phyloP scores from a whole-genome alignment of 2,329 filamentous ascomycete species.

The Teratosphaeria nubilosa region DNA sequence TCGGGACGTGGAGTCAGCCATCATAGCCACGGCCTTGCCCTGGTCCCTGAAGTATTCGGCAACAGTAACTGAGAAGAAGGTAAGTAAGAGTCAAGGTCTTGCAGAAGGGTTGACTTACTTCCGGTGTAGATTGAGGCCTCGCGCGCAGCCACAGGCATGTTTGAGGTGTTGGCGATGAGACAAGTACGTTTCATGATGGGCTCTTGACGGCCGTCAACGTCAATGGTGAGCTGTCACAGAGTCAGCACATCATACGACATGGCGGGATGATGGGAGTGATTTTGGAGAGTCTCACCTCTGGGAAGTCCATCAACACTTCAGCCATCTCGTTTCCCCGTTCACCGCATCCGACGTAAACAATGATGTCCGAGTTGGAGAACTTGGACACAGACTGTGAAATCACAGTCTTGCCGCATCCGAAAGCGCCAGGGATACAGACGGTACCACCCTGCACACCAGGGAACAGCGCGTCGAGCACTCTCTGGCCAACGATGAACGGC shows the following conservation, averaged over 20 bases:
- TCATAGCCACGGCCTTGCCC: conserved; percentile 97
- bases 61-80: conserved; percentile 50
- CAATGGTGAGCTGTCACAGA: conserved; percentile 61
- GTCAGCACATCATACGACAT: background rate
- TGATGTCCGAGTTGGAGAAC: conserved; percentile 98
- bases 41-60: conserved; percentile 97
- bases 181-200: conserved; percentile 99
- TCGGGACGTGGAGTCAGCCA: conserved; percentile 95
- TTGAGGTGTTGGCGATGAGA: conserved; percentile 96
- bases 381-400: conserved; percentile 98
- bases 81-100: too few species aligned
- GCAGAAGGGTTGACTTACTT: conserved; percentile 27
- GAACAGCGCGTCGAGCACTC: conserved; percentile 92
- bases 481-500: conserved; percentile 92
- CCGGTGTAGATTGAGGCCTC: conserved; percentile 98
- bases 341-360: conserved; percentile 83
- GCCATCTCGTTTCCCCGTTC: conserved; percentile 99
- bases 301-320: conserved; percentile 99
- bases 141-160: conserved; percentile 97
- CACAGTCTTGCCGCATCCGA: conserved; percentile 98
- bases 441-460: conserved; percentile 95
- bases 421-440: conserved; percentile 94
- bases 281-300: conserved; percentile 48
- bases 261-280: background rate
- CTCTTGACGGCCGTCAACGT: conserved; percentile 87